Evolutionary conservation across 106 monocot species (phyloP).

Genomic region (Phalaenopsis aphrodite): DNA sequence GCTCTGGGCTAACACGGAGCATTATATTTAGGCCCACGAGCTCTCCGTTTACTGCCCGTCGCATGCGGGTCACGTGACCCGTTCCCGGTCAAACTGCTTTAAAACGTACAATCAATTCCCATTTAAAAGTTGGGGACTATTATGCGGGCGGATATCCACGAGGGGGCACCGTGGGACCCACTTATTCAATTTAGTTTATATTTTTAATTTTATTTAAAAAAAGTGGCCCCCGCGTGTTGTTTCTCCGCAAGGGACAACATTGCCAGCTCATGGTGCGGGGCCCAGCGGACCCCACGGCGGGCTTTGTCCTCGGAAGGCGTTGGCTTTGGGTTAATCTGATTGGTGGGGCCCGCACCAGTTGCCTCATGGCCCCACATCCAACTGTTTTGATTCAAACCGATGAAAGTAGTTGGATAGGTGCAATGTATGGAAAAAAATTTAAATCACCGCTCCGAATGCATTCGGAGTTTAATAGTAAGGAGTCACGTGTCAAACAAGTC

Average conservation of each 20-base stretch:
- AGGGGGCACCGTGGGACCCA: too few relatives aligned
- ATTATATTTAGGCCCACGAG: not conserved
- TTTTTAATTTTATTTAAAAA: too few relatives aligned
- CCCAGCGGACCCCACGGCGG: not conserved
- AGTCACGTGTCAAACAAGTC: too few relatives aligned
- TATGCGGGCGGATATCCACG: too few relatives aligned
- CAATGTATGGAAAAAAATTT: too few relatives aligned
- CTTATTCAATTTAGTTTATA: too few relatives aligned
- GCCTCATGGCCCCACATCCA: too few relatives aligned
- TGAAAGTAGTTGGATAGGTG: too few relatives aligned
- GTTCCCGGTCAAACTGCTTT: not conserved
- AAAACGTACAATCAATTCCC: not conserved
- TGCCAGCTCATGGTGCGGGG: not conserved
- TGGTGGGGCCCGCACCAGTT: too few relatives aligned
- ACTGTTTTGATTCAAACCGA: too few relatives aligned
- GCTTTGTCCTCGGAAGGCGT: not conserved
- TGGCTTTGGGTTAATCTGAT: not conserved
- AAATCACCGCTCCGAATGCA: too few relatives aligned
- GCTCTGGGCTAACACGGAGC: not conserved
- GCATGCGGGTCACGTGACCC: not conserved
- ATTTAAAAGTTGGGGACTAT: not conserved
- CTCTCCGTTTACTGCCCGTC: not conserved
- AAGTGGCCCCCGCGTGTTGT: not conserved
- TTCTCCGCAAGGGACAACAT: slow-evolving; percentile 1
- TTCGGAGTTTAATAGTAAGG: too few relatives aligned